Base-by-base conservation (phyloP, 2,329 filamentous ascomycete species). In the Magnaporthales sp. region DNA sequence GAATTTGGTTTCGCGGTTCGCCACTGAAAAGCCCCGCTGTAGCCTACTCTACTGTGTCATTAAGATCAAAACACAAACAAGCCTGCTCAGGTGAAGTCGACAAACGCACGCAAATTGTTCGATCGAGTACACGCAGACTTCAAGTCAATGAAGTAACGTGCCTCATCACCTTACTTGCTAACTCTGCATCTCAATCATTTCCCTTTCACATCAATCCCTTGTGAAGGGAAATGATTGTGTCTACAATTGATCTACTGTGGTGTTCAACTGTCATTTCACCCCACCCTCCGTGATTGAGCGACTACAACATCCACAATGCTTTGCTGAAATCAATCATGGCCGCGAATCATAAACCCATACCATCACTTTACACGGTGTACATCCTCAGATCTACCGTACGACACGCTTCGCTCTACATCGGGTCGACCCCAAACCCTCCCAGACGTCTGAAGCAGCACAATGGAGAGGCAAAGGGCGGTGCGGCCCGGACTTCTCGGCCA, bases 311-410 rank as follows among this genome's bases (percentile, higher is more conserved):
- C 10, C 15, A 46, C 38, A 46, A 46, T 46, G 38, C 38, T 46
- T 46, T 46, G 38, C 15, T 46, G 38, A 46, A 19, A n/a, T 32
- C 62, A 32, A 26, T n/a, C 29, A 63, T 63, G 62, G 62, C 62
- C 10, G 32, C 30, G 30, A 63, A 38, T 9, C 69, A 76, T 26
- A 85, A 82, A 71, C 88, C 83, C 0, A 92, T 98, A 26, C 94
- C 94, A 10, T 89, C 93, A 1, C 89, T 97, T 70, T 98, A 98
- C 75, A 92, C 91, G 71, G 96, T 95, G 75, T 98, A 99, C 76
- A 85, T 98, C 19, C 85, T 98, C 46, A 90, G 93, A 24, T 97
- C 94, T 0, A 93, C 89, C 0, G 84, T 93, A 10, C 84, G 86
- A 62, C 88, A 87, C 74, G 83, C 85, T 30, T 87, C 85, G 2